Evolutionary conservation across 352 stramenopile genomes (phyloP).

Genomic region (Globisporangium orthogonon): DNA sequence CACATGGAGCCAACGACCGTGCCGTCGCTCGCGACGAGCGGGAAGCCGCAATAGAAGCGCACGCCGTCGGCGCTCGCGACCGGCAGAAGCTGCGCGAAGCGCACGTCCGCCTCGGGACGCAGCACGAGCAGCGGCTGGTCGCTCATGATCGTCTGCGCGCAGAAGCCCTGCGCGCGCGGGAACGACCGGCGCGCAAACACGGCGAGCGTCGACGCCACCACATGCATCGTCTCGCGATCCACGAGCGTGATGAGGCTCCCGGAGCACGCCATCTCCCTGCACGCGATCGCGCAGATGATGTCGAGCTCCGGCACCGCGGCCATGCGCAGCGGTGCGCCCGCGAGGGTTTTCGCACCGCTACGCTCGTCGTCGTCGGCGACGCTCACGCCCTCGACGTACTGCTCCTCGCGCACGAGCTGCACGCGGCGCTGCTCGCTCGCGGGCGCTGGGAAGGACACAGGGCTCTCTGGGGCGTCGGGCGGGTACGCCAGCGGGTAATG

Average conservation of each 20-base stretch:
- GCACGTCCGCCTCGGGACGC: constrained; percentile 51
- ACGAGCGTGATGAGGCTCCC: constrained; percentile 61
- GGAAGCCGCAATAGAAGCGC: constrained; percentile 77
- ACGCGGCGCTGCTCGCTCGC: constrained; percentile 1
- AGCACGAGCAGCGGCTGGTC: constrained; percentile 52
- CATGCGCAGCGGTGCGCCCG: background rate
- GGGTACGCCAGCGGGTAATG: constrained; percentile 7
- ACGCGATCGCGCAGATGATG: constrained; percentile 57
- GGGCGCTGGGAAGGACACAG: background rate
- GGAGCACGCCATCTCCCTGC: constrained; percentile 45
- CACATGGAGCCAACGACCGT: constrained; percentile 47
- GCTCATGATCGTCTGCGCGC: constrained; percentile 52
- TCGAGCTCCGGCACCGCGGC: constrained; percentile 5
- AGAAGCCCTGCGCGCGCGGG: constrained; percentile 54
- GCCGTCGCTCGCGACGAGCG: constrained; percentile 25
- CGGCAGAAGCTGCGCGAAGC: constrained; percentile 38
- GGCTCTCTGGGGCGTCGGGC: background rate
- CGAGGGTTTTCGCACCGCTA: background rate
- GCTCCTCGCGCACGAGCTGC: background rate
- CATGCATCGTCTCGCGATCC: constrained; percentile 35
- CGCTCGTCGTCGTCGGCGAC: background rate
- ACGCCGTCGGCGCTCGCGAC: constrained; percentile 22
- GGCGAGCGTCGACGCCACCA: constrained; percentile 33
- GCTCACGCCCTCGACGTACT: background rate
- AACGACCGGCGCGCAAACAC: constrained; percentile 21